Base-by-base conservation (phyloP, 441 rosid genomes). In the Euphorbia schlechtendalii region DNA sequence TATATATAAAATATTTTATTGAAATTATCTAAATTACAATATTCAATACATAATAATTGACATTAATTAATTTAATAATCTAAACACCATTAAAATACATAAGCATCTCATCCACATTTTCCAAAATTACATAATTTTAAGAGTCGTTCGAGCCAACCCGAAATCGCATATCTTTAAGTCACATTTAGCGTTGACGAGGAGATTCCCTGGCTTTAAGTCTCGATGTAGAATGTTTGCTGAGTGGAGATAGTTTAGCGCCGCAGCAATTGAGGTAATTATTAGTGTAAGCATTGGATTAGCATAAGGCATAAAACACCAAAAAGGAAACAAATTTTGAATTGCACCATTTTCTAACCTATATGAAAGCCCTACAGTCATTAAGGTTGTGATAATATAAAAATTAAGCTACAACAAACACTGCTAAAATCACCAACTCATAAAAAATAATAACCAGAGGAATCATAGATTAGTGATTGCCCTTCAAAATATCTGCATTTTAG, bases 181-280 rank as follows among this genome's bases (percentile, higher is more conserved):
- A 59, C 95, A 86, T 76, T 90, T 90, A 28, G 92, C 89, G 43
- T 90, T 90, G 74, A 88, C 80, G 25, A 90, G 96, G 63, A 90
- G 96, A 80, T 90, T 90, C 61, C 96, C 93, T 10, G 96, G 96
- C 79, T 90, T 88, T 55, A 90, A 56, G 82, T 90, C 97, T 3
- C 93, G 84, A 59, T 90, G 97, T 11, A 90, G 96, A 72, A 88
- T 86, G 80, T 86, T 88, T 13, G 91, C 93, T 3, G 93, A 88
- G 78, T 86, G 96, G 64, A 90, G 91, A 71, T 88, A 90, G 72
- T 85, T 86, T 61, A 90, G 80, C 96, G 96, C 53, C 91, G 80
- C 22, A 88, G 90, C 80, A 88, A 74, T 94, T 85, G 73, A 45
- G 63, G 49, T 55, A 28, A 30, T 61, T 53, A 24, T 55, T n/a